Evolutionary conservation across 2,329 filamentous ascomycete species (phyloP), one percentile per base, ranked within the genome.

Genomic region (Chaetomiaceae sp.): DNA sequence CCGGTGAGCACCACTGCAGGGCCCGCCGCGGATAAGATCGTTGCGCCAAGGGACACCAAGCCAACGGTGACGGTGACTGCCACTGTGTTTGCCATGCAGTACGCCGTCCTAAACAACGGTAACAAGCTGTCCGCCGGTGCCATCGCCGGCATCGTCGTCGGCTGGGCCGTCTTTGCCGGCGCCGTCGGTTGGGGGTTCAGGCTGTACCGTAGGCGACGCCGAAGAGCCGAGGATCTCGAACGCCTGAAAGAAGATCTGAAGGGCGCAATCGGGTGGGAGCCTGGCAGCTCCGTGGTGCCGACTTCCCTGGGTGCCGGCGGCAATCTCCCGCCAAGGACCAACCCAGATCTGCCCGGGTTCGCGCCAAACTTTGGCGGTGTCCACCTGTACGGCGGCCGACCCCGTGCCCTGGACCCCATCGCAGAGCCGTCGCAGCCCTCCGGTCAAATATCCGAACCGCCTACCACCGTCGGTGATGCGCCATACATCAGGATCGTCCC

Each of bases 81-180:
- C 30, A 41, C 48, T 5, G 52, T 60, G 2, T 59, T 55, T 31
- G 57, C 58, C 7, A 52, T 55, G 53, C 49, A 52, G 17, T 59
- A 54, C 35, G 44, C 57, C 19, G 38, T 58, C 31, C 16, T 7
- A 5, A 13, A 12, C 17, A 23, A 23, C 16, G 25, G 33, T 0
- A 5, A 21, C 2, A 1, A 3, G 5, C n/a, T 39, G 2, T 44
- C 40, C 7, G 21, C 33, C 4, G 47, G 40, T n/a, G 33, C 2
- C 9, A 23, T 39, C 17, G 54, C 50, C 12, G 54, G 54, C 23
- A 44, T 47, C 19, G 20, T 37, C 19, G 17, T 55, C 19, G 54
- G 47, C 17, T 16, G 8, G 13, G 21, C 20, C 19, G 19, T 30
- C 1, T 4, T 16, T 9, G 45, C 25, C 19, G 37, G 48, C 7